Percentiles rank a stretch among this genome's conserved stretches.
phyloP scores from a whole-genome alignment of 129 eudicot genomes.

The Daucus carota region DNA sequence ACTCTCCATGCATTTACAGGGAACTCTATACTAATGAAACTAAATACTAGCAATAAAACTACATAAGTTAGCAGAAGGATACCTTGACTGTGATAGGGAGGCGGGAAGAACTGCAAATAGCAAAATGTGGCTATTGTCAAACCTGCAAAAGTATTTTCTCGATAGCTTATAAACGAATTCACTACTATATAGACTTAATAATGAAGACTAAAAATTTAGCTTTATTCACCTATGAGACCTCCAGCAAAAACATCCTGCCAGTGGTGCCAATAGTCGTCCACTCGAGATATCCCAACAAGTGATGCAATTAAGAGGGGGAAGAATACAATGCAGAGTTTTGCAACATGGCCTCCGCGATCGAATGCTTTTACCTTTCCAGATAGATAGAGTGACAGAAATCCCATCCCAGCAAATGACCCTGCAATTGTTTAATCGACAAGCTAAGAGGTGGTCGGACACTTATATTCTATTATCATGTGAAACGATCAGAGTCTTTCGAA shows the following conservation, averaged over 20 bases:
- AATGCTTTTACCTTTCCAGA: slow-evolving; percentile 68
- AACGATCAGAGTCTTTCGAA: not conserved
- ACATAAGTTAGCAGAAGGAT: slow-evolving; percentile 8
- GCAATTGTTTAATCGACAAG: not conserved
- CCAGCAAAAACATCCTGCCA: slow-evolving; percentile 94
- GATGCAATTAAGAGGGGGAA: slow-evolving; percentile 71
- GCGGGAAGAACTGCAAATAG: slow-evolving; percentile 85
- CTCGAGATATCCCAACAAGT: slow-evolving; percentile 72
- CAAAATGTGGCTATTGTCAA: slow-evolving; percentile 55
- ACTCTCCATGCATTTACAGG: not conserved
- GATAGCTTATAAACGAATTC: not conserved
- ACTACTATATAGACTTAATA: not conserved
- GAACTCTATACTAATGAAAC: not conserved
- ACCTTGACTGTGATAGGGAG: slow-evolving; percentile 68
- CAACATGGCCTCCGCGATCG: slow-evolving; percentile 66
- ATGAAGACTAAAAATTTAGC: not conserved
- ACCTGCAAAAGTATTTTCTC: slow-evolving; percentile 39
- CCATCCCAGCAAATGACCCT: slow-evolving; percentile 93
- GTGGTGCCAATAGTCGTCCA: slow-evolving; percentile 94
- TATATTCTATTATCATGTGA: not conserved
- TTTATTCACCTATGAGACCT: slow-evolving; percentile 51
- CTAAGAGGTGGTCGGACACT: not conserved
- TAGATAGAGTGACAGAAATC: slow-evolving; percentile 69
- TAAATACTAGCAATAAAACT: not conserved
- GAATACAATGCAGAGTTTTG: slow-evolving; percentile 64